These are phyloP conservation scores for Lantana camara DNA, from an alignment of 257 asterid species.

Conservation along the genomic window DNA sequence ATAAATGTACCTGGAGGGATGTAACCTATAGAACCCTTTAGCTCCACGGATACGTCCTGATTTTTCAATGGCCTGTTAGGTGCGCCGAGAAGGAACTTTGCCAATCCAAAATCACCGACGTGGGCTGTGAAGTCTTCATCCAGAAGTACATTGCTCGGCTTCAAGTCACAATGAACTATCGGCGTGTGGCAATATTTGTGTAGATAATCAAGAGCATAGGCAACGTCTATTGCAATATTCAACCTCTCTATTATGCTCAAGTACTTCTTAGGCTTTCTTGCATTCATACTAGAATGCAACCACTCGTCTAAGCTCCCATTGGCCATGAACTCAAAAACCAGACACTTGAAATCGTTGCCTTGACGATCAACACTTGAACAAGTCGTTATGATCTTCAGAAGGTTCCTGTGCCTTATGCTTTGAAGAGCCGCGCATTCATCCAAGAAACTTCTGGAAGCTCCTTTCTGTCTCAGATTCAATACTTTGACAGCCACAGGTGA, in stretches of 20 bases:
- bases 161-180: conserved; percentile 21
- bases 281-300: conserved; percentile 7
- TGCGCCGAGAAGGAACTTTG: conserved; percentile 34
- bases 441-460: conserved; percentile 22
- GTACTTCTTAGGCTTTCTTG: neutral
- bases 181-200: conserved; percentile 26
- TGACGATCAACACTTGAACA: conserved; percentile 40
- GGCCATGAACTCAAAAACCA: conserved; percentile 39
- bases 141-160: conserved; percentile 15
- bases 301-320: conserved; percentile 32
- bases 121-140: conserved; percentile 30
- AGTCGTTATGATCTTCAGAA: conserved; percentile 23
- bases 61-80: neutral
- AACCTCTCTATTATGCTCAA: conserved; percentile 29
- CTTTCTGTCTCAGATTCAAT: conserved; percentile 23
- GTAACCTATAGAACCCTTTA: conserved; percentile 38
- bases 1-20: conserved; percentile 40
- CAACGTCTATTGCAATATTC: conserved; percentile 42
- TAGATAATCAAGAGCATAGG: conserved; percentile 46
- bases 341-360: conserved; percentile 38
- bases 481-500: conserved; percentile 40
- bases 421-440: conserved; percentile 14
- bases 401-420: conserved; percentile 23
- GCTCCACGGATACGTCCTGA: conserved; percentile 15
- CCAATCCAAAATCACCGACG: conserved; percentile 49